phyloP scores from a whole-genome alignment of 371 early-diverging fungal species.

The Mortierella sp. region DNA sequence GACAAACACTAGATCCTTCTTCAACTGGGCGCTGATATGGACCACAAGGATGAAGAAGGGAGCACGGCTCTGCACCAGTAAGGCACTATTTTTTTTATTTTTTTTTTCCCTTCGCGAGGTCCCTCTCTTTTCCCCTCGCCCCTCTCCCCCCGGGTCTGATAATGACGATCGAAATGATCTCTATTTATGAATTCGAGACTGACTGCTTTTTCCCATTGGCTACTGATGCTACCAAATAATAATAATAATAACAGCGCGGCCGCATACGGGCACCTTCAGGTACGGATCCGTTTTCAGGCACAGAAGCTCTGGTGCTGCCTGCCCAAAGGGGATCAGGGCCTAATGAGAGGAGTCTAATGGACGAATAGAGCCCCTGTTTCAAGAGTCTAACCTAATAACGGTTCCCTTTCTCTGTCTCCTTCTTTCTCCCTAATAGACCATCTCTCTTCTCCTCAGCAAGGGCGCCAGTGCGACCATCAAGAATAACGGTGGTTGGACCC shows the following conservation, averaged over 20 bases:
- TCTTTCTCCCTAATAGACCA: slow-evolving; percentile 13
- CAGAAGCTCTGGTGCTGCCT: too few species aligned
- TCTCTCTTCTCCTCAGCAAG: slow-evolving; percentile 35
- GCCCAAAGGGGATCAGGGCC: too few species aligned
- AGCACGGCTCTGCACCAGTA: slow-evolving; percentile 46
- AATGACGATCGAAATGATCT: too few species aligned
- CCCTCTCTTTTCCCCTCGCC: too few species aligned
- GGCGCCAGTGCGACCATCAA: slow-evolving; percentile 40
- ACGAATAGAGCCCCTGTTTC: too few species aligned
- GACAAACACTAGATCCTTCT: slow-evolving; percentile 33
- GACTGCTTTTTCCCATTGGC: too few species aligned
- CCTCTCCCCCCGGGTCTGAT: too few species aligned
- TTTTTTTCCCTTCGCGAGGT: slow-evolving; percentile 1
- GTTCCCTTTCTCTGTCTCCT: not conserved
- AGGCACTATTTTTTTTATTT: slow-evolving; percentile 2
- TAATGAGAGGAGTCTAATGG: too few species aligned
- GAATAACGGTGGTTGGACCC: slow-evolving; percentile 52
- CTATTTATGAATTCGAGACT: too few species aligned
- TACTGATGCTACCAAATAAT: too few species aligned
- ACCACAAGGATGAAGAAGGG: slow-evolving; percentile 45
- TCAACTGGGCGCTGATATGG: slow-evolving; percentile 40
- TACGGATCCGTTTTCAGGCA: not conserved
- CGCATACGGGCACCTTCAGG: slow-evolving; percentile 48
- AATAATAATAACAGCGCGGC: slow-evolving; percentile 26
- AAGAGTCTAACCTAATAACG: not conserved